These are phyloP conservation scores for Exophiala bonariae DNA, from an alignment of 2,329 filamentous ascomycete species.

Conservation along the genomic window DNA sequence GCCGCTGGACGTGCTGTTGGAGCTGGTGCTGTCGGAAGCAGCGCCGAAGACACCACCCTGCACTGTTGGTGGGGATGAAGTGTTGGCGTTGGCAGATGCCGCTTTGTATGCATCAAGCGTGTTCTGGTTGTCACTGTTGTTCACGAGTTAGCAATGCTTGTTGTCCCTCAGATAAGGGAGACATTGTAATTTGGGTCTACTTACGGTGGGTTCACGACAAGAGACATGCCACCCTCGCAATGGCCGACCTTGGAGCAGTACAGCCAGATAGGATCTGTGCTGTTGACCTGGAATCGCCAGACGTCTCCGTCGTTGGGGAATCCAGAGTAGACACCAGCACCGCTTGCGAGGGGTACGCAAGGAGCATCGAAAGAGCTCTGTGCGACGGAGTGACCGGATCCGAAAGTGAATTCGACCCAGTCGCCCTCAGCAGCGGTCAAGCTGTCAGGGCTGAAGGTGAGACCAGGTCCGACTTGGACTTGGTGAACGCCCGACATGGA, in stretches of 20 bases:
- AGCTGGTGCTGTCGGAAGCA: neutral
- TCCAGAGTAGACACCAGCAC: slow-evolving; percentile 45
- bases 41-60: slow-evolving; percentile 23
- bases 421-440: slow-evolving; percentile 49
- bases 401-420: slow-evolving; percentile 55
- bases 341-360: slow-evolving; percentile 44
- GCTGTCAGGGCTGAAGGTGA: slow-evolving; percentile 47
- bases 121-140: slow-evolving; percentile 10
- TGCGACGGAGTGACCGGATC: slow-evolving; percentile 53
- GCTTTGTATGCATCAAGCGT: slow-evolving; percentile 25
- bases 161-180: neutral
- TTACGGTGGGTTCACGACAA: slow-evolving; percentile 51
- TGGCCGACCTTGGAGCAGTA: slow-evolving; percentile 54
- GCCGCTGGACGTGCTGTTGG: slow-evolving; percentile 4
- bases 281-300: slow-evolving; percentile 50
- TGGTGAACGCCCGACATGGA: slow-evolving; percentile 15
- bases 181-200: slow-evolving; percentile 2
- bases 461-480: slow-evolving; percentile 29
- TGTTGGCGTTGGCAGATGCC: slow-evolving; percentile 15
- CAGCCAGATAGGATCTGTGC: slow-evolving; percentile 48
- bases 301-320: slow-evolving; percentile 34
- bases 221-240: slow-evolving; percentile 53
- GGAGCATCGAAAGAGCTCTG: slow-evolving; percentile 51
- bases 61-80: slow-evolving; percentile 16
- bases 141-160: too few species aligned